Base-by-base conservation (phyloP, 2,329 filamentous ascomycete genomes). In the Sarocladium kiliense region DNA sequence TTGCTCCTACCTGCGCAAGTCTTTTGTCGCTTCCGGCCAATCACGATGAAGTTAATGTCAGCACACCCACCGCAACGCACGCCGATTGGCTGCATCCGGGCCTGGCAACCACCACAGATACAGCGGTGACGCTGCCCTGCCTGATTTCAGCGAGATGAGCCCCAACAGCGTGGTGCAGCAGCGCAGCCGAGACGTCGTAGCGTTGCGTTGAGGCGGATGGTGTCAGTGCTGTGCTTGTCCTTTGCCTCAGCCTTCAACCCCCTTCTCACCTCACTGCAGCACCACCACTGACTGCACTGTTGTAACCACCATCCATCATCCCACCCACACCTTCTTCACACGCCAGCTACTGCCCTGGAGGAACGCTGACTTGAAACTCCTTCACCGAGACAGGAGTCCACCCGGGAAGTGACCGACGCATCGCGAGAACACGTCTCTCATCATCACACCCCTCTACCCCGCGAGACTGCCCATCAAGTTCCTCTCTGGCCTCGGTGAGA, bases 71-170 rank as follows among this genome's bases (percentile, higher is more conserved):
- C 50, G 47, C 47, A 21, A 51, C 47, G 30, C 47, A 36, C 25
- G 26, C 47, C 47, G 47, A 51, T 51, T 51, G 47, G 47, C 30
- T 18, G 47, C 23, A 51, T 51, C 47, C 47, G 47, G 47, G 47
- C n/a, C 47, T 14, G 30, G 3, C 47, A 14, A 36, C 27, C 47
- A 51, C 47, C 18, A 36, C 5, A n/a, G 27, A 26, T 4, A n/a
- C 26, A 36, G 47, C 27, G 47, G 47, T 51, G 47, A 51, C 47
- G 47, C 47, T 51, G 44, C 44, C 23, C 18, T 47, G 11, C 25
- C 44, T 11, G 44, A 30, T 27, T 47, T 26, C 44, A 47, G 44
- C 19, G 44, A 47, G 44, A n/a, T 7, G 3, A 27, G 47, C 47
- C 27, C 47, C 47, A 51, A 23, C 47, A 51, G 47, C 27, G 30